phyloP scores from a whole-genome alignment of 257 asterid species.

The Scutellaria barbata region DNA sequence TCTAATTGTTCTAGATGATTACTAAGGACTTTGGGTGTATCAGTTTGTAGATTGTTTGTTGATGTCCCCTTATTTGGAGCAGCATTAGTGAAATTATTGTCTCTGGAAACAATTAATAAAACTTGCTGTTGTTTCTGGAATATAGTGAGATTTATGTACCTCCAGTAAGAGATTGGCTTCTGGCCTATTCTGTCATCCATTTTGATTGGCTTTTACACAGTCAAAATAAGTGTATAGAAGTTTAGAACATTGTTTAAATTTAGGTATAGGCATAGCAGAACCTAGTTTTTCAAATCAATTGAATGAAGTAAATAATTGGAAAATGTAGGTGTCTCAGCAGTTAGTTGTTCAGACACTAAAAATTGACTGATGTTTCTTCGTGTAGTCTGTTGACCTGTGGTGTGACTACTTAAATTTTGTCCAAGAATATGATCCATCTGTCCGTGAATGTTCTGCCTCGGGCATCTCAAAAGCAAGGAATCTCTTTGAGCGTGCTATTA shows the following conservation, averaged over 20 bases:
- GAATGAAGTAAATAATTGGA: constrained; percentile 4
- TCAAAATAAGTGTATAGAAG: neutral
- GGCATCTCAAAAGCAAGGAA: constrained; percentile 81
- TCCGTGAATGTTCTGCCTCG: constrained; percentile 57
- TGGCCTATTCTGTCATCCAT: constrained; percentile 1
- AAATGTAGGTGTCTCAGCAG: constrained; percentile 10
- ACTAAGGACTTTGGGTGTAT: neutral
- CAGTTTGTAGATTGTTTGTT: neutral
- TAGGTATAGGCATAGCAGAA: neutral
- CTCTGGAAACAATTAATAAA: neutral
- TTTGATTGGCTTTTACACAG: neutral
- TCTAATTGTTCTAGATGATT: neutral
- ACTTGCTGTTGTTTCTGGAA: neutral
- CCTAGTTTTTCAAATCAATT: neutral
- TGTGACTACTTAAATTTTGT: constrained; percentile 83
- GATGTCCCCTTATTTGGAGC: neutral
- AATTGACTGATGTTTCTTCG: constrained; percentile 37
- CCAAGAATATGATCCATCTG: constrained; percentile 71
- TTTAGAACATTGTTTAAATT: neutral
- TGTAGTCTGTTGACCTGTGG: constrained; percentile 94
- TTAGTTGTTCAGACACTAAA: constrained; percentile 28
- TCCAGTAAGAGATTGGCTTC: neutral
- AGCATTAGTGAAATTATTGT: neutral
- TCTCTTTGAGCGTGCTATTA: constrained; percentile 87
- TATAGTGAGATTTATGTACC: neutral